Base-by-base conservation (phyloP, 257 asterid species). In the Linaria vulgaris region DNA sequence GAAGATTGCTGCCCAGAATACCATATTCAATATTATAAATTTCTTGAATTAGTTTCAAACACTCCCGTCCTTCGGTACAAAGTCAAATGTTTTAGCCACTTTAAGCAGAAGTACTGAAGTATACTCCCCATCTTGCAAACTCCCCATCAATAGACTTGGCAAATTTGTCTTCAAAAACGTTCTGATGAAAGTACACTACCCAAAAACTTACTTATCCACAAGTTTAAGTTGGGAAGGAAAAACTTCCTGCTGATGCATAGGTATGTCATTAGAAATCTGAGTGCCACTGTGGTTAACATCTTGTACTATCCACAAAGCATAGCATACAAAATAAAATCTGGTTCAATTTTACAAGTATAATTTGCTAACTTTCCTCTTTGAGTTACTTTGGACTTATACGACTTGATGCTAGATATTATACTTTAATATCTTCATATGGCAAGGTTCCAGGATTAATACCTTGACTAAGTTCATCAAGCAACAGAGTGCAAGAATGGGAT, bases 391-490 rank as follows among this genome's bases (percentile, higher is more conserved):
- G 55, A 61, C 60, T 25, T 20, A 17, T 16, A 50, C 27, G 45
- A 9, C 68, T 19, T 17, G 21, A 69, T 61, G 17, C 25, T 49
- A 17, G 49, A 56, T 44, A 44, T 66, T 14, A 46, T 24, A 34
- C 16, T 58, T 19, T 30, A 48, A 17, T 19, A 1, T 41, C 56
- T 25, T 53, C 44, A 61, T 25, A 11, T 16, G 59, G 38, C 19
- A 53, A 52, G 52, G 49, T 69, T 46, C 52, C 34, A 34, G 58
- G 31, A 24, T 37, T 19, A 16, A 22, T 15, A 49, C 39, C 20
- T 44, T 14, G 13, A 46, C 11, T 9, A 23, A 22, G 13, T 22
- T 19, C 30, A 66, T 65, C 63, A 25, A n/a, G 37, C 27, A 52
- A 54, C 21, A 53, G 13, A 37, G 16, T 49, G 38, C 20, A 38